Conservation (phyloP, 192 early-diverging fungal genomes). For the Umbelopsis sp. region DNA sequence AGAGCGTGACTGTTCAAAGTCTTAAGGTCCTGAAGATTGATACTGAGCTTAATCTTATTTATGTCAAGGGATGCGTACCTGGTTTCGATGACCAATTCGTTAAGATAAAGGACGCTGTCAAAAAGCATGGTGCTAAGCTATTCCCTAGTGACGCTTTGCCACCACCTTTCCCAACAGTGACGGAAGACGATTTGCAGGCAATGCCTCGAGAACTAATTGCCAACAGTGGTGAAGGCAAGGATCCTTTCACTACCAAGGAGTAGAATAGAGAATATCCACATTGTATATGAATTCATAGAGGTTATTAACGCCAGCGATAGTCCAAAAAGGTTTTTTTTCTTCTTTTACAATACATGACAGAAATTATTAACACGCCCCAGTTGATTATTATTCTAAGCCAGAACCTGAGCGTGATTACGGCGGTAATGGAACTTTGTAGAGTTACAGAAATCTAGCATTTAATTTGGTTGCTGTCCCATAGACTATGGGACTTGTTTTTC, state of each 20-base stretch:
- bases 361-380: background rate
- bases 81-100: slow-evolving; percentile 86
- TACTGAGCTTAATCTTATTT: slow-evolving; percentile 81
- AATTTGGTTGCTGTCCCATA: no score
- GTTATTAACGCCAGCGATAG: background rate
- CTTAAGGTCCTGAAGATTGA: slow-evolving; percentile 86
- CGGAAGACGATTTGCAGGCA: slow-evolving; percentile 41
- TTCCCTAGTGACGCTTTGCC: slow-evolving; percentile 63
- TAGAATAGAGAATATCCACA: slow-evolving; percentile 34
- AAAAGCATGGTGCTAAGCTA: slow-evolving; percentile 62
- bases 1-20: slow-evolving; percentile 77
- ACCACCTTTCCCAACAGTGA: slow-evolving; percentile 75
- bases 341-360: background rate
- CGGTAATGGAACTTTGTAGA: no score
- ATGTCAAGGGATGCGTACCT: slow-evolving; percentile 91
- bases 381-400: no score
- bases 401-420: no score
- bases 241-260: slow-evolving; percentile 45
- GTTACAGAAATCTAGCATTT: no score
- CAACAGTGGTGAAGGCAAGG: slow-evolving; percentile 44
- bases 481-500: no score
- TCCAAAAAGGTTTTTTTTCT: background rate
- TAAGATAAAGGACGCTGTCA: slow-evolving; percentile 85
- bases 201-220: slow-evolving; percentile 54
- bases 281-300: slow-evolving; percentile 17